These are phyloP conservation scores for Microbotryum scabiosae DNA, from an alignment of 1,284 basidiomycete genomes.

Conservation along the genomic window DNA sequence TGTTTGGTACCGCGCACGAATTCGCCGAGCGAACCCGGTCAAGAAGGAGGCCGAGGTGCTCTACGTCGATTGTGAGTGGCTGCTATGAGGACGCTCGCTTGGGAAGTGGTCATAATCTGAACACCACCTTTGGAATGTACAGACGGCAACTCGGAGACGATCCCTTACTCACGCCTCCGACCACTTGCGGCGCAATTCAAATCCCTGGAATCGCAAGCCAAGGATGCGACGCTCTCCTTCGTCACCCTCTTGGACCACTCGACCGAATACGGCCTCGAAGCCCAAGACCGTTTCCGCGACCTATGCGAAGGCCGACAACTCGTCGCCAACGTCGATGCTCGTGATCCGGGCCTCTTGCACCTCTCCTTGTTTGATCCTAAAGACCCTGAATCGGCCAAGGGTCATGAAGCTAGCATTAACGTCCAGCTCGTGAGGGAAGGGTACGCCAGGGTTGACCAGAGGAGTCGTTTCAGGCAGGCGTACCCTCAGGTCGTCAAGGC, in stretches of 20 bases:
- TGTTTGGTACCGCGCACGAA: slow-evolving; percentile 86
- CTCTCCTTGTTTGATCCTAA: slow-evolving; percentile 33
- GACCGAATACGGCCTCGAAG: slow-evolving; percentile 60
- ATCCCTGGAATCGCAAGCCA: slow-evolving; percentile 34
- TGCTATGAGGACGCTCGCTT: background rate
- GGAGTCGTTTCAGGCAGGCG: slow-evolving; percentile 27
- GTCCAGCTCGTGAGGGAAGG: slow-evolving; percentile 32
- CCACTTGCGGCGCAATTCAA: slow-evolving; percentile 36
- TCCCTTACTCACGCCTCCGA: slow-evolving; percentile 33
- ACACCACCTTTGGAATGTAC: background rate
- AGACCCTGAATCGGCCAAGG: slow-evolving; percentile 16
- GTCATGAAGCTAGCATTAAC: slow-evolving; percentile 27
- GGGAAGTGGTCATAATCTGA: background rate
- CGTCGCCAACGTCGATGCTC: slow-evolving; percentile 78
- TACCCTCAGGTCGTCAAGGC: slow-evolving; percentile 31
- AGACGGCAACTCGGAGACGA: slow-evolving; percentile 37
- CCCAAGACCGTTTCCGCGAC: slow-evolving; percentile 70
- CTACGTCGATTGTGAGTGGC: slow-evolving; percentile 32
- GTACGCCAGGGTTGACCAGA: slow-evolving; percentile 29
- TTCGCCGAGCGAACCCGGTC: slow-evolving; percentile 65
- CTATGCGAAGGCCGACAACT: slow-evolving; percentile 80
- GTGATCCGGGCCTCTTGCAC: slow-evolving; percentile 45
- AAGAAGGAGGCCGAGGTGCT: slow-evolving; percentile 71
- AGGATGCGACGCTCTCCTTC: slow-evolving; percentile 36
- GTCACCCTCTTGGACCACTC: slow-evolving; percentile 35